A percentile compares a stretch with the other conserved stretches of the same genome.
Conservation (phyloP, 768 basidiomycete genomes). For the Russula earlei region DNA sequence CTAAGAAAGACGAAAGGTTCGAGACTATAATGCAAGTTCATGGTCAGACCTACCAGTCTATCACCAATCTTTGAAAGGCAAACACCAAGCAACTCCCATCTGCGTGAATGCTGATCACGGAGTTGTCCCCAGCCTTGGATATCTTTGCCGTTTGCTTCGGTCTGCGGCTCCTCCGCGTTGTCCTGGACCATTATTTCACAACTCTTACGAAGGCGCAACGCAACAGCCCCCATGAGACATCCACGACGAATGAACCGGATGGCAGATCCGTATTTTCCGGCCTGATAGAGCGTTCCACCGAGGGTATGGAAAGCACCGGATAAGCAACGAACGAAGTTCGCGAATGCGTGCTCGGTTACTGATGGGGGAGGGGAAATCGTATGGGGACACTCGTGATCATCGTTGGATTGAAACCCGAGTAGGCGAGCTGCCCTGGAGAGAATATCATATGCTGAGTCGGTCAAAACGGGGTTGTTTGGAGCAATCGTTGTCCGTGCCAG, state of each 20-base stretch:
- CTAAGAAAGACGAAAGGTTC: conserved; percentile 28
- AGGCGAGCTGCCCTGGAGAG: conserved; percentile 35
- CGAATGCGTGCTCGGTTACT: conserved; percentile 15
- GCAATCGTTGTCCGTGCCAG: conserved; percentile 40
- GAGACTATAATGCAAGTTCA: background rate
- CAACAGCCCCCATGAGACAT: conserved; percentile 47
- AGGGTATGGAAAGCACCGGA: conserved; percentile 66
- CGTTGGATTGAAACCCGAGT: conserved; percentile 19
- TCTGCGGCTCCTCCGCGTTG: conserved; percentile 24
- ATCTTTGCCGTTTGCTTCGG: conserved; percentile 14
- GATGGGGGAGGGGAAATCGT: background rate
- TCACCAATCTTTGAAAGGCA: conserved; percentile 75
- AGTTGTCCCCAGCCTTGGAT: conserved; percentile 46
- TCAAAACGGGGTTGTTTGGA: conserved; percentile 36
- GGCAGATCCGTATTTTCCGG: conserved; percentile 48
- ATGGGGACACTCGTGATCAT: background rate
- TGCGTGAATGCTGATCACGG: conserved; percentile 52
- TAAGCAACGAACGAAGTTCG: conserved; percentile 58
- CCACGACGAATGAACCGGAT: conserved; percentile 57
- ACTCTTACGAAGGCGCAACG: conserved; percentile 23
- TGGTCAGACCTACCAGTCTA: conserved; percentile 43
- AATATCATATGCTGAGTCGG: conserved; percentile 36
- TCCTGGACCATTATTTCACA: conserved; percentile 5
- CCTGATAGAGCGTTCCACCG: conserved; percentile 62
- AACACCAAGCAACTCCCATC: conserved; percentile 77